phyloP scores from a whole-genome alignment of 345 rosid species.

The Garcia nutans region DNA sequence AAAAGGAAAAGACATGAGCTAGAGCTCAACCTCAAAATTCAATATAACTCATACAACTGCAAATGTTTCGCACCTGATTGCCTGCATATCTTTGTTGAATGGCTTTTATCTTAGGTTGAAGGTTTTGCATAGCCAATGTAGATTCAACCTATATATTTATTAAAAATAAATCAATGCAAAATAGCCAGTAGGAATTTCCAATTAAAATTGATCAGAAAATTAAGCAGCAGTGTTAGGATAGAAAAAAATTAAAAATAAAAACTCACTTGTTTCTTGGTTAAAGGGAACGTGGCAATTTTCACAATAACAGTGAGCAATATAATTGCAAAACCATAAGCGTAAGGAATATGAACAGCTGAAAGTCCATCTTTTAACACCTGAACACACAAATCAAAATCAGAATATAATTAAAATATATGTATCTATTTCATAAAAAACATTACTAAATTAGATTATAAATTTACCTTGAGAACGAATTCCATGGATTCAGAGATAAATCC shows the following conservation, averaged over 20 bases:
- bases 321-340: constrained; percentile 89
- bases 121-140: constrained; percentile 94
- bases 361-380: constrained; percentile 88
- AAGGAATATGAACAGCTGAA: constrained; percentile 76
- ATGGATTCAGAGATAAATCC: constrained; percentile 81
- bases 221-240: not conserved
- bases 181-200: not conserved
- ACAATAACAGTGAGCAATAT: constrained; percentile 85
- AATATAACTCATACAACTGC: constrained; percentile 8
- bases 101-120: constrained; percentile 94
- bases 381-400: not conserved
- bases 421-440: no score
- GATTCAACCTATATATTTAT: constrained; percentile 77
- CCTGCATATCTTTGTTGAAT: constrained; percentile 98
- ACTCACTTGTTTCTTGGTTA: constrained; percentile 87
- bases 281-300: constrained; percentile 71
- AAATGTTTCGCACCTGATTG: constrained; percentile 60
- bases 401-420: no score
- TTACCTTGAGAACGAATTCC: constrained; percentile 91
- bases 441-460: no score
- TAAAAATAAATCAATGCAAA: not conserved
- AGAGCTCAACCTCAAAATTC: constrained; percentile 7
- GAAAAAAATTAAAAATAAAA: not conserved
- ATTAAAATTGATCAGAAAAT: not conserved
- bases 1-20: not conserved